Conservation (phyloP, 1,284 basidiomycete genomes). For the Butyriboletus appendiculatus region DNA sequence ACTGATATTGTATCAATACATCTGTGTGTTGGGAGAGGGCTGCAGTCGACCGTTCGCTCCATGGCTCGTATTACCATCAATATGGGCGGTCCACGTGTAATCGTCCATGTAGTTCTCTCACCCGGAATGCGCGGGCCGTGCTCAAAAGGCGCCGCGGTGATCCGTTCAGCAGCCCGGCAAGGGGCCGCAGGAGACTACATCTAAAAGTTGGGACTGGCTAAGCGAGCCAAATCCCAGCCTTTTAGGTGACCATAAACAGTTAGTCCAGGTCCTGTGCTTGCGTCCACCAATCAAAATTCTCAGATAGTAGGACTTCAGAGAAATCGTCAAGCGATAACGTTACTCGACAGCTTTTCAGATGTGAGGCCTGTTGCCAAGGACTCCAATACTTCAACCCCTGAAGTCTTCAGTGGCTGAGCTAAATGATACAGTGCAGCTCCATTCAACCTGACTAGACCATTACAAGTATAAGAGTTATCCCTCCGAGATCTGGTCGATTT, state of each 20-base stretch:
- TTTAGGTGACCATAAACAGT: no score
- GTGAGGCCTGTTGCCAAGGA: not conserved
- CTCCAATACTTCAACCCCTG: not conserved
- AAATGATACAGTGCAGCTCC: not conserved
- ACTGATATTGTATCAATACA: not conserved
- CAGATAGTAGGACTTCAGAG: no score
- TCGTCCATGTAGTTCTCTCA: slow-evolving; percentile 4
- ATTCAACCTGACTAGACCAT: slow-evolving; percentile 7
- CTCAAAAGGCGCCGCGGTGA: not conserved
- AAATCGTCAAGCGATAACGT: no score
- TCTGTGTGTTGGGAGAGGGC: not conserved
- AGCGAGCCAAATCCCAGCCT: no score
- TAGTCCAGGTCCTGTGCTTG: no score
- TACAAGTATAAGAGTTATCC: slow-evolving; percentile 1
- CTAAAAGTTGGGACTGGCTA: no score
- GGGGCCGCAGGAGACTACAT: not conserved
- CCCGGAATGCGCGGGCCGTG: slow-evolving; percentile 13
- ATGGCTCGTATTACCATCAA: not conserved
- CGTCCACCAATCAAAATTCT: no score
- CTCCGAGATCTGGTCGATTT: slow-evolving; percentile 15
- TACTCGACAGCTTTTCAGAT: no score
- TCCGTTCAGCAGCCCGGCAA: not conserved
- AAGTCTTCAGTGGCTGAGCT: not conserved
- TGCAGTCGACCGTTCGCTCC: not conserved
- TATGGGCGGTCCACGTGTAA: not conserved